phyloP scores from a whole-genome alignment of 129 eudicot species.

The Centrapalus pauciflorus region DNA sequence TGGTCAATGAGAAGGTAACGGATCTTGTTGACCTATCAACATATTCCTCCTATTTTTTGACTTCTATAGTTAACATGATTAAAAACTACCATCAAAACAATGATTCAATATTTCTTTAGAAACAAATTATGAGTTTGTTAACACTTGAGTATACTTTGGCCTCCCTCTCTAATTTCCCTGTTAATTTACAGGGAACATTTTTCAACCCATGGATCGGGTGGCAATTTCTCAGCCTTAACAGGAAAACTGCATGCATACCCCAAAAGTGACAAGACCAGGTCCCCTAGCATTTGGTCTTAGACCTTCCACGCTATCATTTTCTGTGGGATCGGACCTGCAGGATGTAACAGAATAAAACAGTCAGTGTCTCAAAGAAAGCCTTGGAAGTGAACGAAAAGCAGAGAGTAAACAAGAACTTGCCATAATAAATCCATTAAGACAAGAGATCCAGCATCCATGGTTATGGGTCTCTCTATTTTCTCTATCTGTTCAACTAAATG shows the following conservation, averaged over 20 bases:
- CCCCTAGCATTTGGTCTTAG: conserved; percentile 96
- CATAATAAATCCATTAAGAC: conserved; percentile 90
- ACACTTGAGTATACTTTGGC: too few relatives aligned
- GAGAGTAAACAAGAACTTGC: conserved; percentile 27
- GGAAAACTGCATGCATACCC: conserved; percentile 49
- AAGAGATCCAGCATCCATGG: conserved; percentile 98
- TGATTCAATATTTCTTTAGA: too few relatives aligned
- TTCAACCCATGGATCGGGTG: too few relatives aligned
- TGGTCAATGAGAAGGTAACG: too few relatives aligned
- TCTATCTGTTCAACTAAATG: conserved; percentile 93
- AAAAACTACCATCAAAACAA: too few relatives aligned
- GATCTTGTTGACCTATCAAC: too few relatives aligned
- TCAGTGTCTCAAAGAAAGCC: conserved; percentile 13
- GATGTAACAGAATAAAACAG: conserved; percentile 9
- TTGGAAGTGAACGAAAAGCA: neutral
- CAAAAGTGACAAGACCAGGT: conserved; percentile 88
- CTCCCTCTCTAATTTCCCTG: neutral
- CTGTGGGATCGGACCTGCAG: conserved; percentile 96
- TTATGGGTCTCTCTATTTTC: conserved; percentile 97
- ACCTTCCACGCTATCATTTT: conserved; percentile 94
- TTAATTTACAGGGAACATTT: neutral
- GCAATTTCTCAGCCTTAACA: neutral
- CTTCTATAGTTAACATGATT: too few relatives aligned
- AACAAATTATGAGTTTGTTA: too few relatives aligned
- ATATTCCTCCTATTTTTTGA: too few relatives aligned